These are phyloP conservation scores for Seiridium cupressi DNA, from an alignment of 2,329 filamentous ascomycete genomes.

Conservation along the genomic window DNA sequence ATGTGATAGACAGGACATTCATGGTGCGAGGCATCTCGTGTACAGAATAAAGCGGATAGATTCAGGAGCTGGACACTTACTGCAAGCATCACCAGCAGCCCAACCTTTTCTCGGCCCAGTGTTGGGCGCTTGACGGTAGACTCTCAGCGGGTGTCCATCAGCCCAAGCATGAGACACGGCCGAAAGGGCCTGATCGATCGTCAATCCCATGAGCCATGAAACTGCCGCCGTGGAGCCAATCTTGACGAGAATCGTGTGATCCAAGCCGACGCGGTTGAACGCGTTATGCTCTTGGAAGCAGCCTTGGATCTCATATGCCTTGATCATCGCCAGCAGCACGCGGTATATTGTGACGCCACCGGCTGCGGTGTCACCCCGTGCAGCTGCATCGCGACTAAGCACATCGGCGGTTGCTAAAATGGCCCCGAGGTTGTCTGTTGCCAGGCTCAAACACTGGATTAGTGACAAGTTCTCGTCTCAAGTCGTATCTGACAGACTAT, in stretches of 20 bases:
- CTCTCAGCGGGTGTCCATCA: conserved; percentile 33
- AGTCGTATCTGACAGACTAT: too few relatives aligned
- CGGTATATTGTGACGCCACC: conserved; percentile 32
- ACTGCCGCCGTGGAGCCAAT: conserved; percentile 36
- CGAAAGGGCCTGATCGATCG: conserved; percentile 27
- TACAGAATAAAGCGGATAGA: too few relatives aligned
- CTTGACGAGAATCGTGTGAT: conserved; percentile 40
- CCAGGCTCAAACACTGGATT: too few relatives aligned
- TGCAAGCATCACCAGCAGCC: conserved; percentile 38
- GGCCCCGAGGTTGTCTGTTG: conserved; percentile 30
- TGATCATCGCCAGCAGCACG: conserved; percentile 32
- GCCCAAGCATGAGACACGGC: conserved; percentile 37
- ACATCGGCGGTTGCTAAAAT: not conserved
- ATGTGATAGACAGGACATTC: too few relatives aligned
- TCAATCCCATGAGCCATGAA: conserved; percentile 33
- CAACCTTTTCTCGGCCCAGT: conserved; percentile 37
- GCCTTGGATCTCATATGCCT: conserved; percentile 42
- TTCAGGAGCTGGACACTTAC: conserved; percentile 11
- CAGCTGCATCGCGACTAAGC: not conserved
- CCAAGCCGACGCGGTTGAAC: conserved; percentile 37
- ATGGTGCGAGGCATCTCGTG: too few relatives aligned
- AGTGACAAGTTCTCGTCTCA: too few relatives aligned
- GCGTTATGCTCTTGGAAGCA: conserved; percentile 31
- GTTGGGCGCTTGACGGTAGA: conserved; percentile 31
- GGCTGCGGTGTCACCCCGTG: not conserved